Percentiles rank a stretch among this genome's conserved stretches.
Conservation (phyloP, 768 basidiomycete species). For the Phanerochaete sordida region DNA sequence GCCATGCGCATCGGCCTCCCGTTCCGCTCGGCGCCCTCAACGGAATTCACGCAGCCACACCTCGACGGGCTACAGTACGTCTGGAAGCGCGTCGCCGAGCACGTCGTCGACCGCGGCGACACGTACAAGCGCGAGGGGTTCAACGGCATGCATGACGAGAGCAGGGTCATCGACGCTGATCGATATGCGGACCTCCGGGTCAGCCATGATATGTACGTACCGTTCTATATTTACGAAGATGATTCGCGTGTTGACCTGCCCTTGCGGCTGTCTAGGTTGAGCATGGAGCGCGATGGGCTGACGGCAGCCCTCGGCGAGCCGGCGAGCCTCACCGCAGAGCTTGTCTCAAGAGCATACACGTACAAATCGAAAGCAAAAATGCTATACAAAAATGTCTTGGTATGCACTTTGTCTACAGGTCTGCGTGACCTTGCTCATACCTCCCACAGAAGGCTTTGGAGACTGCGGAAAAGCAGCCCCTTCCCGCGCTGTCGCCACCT, state of each 20-base stretch:
- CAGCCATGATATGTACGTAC: conserved; percentile 1
- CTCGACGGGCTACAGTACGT: neutral
- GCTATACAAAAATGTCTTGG: neutral
- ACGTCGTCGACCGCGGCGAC: conserved; percentile 7
- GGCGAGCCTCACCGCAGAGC: neutral
- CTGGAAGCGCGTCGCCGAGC: conserved; percentile 8
- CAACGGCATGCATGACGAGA: neutral
- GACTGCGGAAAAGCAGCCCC: neutral
- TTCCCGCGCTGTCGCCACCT: neutral
- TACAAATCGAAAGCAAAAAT: neutral
- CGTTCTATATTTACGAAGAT: neutral
- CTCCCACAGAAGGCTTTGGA: neutral
- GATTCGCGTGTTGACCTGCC: neutral
- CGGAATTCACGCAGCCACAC: neutral
- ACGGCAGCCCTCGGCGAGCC: neutral
- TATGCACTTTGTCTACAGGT: neutral
- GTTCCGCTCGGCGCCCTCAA: neutral
- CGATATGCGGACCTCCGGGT: neutral
- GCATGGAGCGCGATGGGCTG: neutral
- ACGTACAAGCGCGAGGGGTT: conserved; percentile 1
- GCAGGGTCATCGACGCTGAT: neutral
- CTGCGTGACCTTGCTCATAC: neutral
- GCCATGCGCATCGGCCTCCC: neutral
- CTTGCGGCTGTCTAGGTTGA: neutral
- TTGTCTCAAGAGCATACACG: neutral